Percentiles rank a stretch among this genome's conserved stretches.
Conservation (phyloP, 2,329 filamentous ascomycete genomes). For the Colletotrichum coccodes region DNA sequence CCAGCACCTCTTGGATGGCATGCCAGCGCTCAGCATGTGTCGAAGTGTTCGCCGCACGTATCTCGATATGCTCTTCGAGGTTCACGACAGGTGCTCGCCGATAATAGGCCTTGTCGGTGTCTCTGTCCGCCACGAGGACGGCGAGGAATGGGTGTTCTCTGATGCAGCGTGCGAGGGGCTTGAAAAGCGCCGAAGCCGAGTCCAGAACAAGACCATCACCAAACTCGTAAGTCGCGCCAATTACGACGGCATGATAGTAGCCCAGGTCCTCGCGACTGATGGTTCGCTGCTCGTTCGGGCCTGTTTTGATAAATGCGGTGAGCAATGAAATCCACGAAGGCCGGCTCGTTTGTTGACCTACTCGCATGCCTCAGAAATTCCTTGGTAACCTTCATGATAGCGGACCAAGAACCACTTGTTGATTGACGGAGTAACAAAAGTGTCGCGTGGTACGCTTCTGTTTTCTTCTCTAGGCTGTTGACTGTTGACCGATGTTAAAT, state of each 20-base stretch:
- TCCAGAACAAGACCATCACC: slow-evolving; percentile 29
- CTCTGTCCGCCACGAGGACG: slow-evolving; percentile 45
- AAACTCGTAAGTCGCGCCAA: slow-evolving; percentile 47
- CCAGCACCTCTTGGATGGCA: slow-evolving; percentile 39
- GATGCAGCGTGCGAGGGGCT: slow-evolving; percentile 49
- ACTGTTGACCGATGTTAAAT: too few relatives aligned
- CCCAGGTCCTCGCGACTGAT: slow-evolving; percentile 51
- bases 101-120: slow-evolving; percentile 49
- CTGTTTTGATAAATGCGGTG: slow-evolving; percentile 34
- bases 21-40: not conserved
- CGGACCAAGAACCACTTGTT: too few relatives aligned
- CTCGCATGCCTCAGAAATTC: too few relatives aligned
- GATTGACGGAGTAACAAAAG: too few relatives aligned
- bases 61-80: slow-evolving; percentile 49
- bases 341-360: too few relatives aligned
- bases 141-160: slow-evolving; percentile 48
- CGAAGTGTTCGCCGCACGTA: slow-evolving; percentile 30
- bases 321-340: too few relatives aligned
- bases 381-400: too few relatives aligned
- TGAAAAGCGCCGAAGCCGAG: slow-evolving; percentile 39
- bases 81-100: slow-evolving; percentile 43
- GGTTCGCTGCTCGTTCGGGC: slow-evolving; percentile 51
- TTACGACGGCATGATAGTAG: slow-evolving; percentile 50
- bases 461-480: too few relatives aligned
- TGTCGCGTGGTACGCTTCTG: too few relatives aligned